A percentile compares a stretch with the other conserved stretches of the same genome.
Evolutionary conservation across 164 flowering plant species (phyloP).

Genomic region (Litsea cubeba): DNA sequence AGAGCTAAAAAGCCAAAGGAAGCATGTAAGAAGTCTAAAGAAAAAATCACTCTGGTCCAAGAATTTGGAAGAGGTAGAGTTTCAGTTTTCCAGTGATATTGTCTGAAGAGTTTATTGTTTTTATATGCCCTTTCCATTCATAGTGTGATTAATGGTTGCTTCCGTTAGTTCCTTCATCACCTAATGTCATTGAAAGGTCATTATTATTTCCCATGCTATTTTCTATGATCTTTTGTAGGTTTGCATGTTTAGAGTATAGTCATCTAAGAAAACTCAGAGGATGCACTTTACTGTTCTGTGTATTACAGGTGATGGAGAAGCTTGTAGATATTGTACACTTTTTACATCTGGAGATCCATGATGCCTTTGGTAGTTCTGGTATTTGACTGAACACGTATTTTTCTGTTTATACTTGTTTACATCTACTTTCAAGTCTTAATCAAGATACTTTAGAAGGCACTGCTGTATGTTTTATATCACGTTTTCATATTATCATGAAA

Average conservation of each 20-base stretch:
- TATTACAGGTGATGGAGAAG: constrained; percentile 84
- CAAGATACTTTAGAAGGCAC: too few species aligned
- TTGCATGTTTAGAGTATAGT: background rate
- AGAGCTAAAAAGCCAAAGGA: constrained; percentile 85
- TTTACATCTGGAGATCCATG: constrained; percentile 75
- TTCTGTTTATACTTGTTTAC: constrained; percentile 5
- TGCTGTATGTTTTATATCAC: too few species aligned
- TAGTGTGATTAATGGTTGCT: background rate
- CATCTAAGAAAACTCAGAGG: background rate
- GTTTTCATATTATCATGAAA: too few species aligned
- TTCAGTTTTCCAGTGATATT: background rate
- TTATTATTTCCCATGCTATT: too few species aligned
- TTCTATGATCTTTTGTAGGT: background rate
- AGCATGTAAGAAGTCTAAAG: constrained; percentile 80
- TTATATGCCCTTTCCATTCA: background rate
- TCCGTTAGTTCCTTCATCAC: too few species aligned
- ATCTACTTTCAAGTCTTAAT: too few species aligned
- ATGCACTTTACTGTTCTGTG: background rate
- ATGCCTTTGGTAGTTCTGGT: constrained; percentile 76
- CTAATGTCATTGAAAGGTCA: too few species aligned
- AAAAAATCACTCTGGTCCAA: constrained; percentile 95
- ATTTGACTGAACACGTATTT: constrained; percentile 6
- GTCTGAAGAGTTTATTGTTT: background rate
- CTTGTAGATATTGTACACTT: constrained; percentile 87
- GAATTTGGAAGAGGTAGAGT: constrained; percentile 91